Evolutionary conservation across 805 yeast genomes (phyloP).

Genomic region (Phaffomyces antillensis): DNA sequence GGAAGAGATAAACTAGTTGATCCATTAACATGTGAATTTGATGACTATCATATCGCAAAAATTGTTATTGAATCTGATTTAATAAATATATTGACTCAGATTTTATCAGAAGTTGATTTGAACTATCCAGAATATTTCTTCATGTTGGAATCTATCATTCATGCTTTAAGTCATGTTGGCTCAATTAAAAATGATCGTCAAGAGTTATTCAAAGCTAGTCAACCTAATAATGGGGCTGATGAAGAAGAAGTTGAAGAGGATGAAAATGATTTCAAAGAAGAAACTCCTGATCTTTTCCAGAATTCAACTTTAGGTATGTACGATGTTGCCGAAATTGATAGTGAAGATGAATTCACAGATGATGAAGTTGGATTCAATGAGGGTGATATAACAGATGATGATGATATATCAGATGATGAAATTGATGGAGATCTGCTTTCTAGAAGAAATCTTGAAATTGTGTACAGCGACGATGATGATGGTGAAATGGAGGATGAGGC

Average conservation of each 20-base stretch:
- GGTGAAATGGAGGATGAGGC: constrained; percentile 27
- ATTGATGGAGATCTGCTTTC: constrained; percentile 16
- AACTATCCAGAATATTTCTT: constrained; percentile 62
- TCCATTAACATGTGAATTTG: constrained; percentile 40
- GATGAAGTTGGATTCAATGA: constrained; percentile 42
- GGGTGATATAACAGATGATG: constrained; percentile 29
- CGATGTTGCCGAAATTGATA: constrained; percentile 68
- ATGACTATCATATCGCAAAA: constrained; percentile 56
- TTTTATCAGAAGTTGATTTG: constrained; percentile 62
- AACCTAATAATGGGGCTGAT: constrained; percentile 33
- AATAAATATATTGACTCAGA: constrained; percentile 47
- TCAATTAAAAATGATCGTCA: constrained; percentile 49
- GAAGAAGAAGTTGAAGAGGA: constrained; percentile 50
- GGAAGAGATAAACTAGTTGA: constrained; percentile 15
- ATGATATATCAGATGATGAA: constrained; percentile 26
- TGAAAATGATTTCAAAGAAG: constrained; percentile 56
- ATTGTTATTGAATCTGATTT: constrained; percentile 63
- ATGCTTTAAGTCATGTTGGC: constrained; percentile 52
- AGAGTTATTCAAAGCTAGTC: constrained; percentile 44
- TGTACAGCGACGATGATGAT: constrained; percentile 28
- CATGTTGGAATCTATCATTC: constrained; percentile 51
- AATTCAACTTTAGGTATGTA: constrained; percentile 94
- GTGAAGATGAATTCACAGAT: constrained; percentile 53
- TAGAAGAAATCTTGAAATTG: constrained; percentile 21
- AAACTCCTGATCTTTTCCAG: constrained; percentile 73